Evolutionary conservation across 257 asterid species (phyloP), one percentile per base, ranked within the genome.

Genomic region (Plantago major): DNA sequence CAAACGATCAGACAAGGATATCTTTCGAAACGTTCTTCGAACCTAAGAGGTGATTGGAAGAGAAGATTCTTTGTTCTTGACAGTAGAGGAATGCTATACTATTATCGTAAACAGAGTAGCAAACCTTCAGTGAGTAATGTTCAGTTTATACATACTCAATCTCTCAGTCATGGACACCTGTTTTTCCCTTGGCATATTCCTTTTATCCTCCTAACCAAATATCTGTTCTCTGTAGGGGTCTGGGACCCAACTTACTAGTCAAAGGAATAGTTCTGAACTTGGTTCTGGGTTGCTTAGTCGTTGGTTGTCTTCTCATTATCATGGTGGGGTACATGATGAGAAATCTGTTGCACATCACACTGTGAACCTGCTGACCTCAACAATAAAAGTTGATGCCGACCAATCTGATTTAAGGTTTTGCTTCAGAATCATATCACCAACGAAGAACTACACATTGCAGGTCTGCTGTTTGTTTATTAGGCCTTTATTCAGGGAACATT

Each of bases 311-410:
- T 93, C 97, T 66, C 94, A 87, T 81, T 77, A 87, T 75, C 95
- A 90, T 68, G 99, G 99, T 53, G 99, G 97, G 57, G 90, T 90
- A 17, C 99, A 94, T 63, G 99, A 90, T 65, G 99, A 93, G 78
- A 90, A 94, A 77, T 94, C 99, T 62, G 99, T 94, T 69, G 96
- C 99, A 61, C 99, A 94, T 78, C 94, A 94, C 79, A 94, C 99
- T 11, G 97, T 94, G 55, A 90, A 94, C 79, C 78, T 94, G 62
- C 79, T 94, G 85, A 94, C 99, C 14, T 94, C 99, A 61, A 94
- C 99, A 11, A 94, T 94, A 65, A 94, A 93, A 80, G 95, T 87
- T 28, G 97, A 94, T 73, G 97, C 99, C 17, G 99, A 94, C 78
- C 99, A 94, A 67, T 94, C 99, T 50, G 96, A 94, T 79, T 79